Evolutionary conservation across 2,329 filamentous ascomycete species (phyloP), one percentile per base, ranked within the genome.

Genomic region (Cladosporium cucumerinum): DNA sequence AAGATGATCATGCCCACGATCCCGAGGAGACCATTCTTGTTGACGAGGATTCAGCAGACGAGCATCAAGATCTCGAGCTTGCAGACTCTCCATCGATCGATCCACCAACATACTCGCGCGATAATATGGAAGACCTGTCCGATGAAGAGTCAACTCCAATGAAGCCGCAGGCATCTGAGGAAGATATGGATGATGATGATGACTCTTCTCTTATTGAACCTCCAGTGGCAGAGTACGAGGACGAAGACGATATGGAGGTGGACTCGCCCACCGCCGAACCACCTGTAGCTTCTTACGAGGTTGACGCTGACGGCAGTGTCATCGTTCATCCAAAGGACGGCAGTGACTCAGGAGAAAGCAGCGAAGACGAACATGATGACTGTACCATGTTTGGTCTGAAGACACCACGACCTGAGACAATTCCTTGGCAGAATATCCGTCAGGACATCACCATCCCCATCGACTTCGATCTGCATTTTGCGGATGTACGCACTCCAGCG

Each of bases 351-450:
- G 49, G 30, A 30, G 49, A 23, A 32, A 46, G 32, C n/a, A 57
- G 60, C 26, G 57, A 63, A 8, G 59, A 65, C 5, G 61, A 54
- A 36, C 65, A 55, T 8, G 55, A 61, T 25, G 43, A 57, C 18
- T 46, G 34, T 7, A 34, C 57, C 16, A 59, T 64, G 18, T 46
- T 57, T 25, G 59, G 57, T 21, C 61, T 64, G 32, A 28, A 54
- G 26, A 69, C 70, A 14, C 65, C 67, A 21, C 58, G 59, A n/a
- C 70, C 70, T 18, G 70, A 74, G 52, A 75, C 72, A 1, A 60
- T 74, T 11, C 60, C 70, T n/a, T 75, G 73, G 73, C 67, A 71
- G 12, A 72, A 74, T 55, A 49, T 75, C 14, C 67, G 69, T 5
- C 64, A 73, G 21, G 71, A 74, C 49, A 58, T 66, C n/a, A 72